A percentile compares a stretch with the other conserved stretches of the same genome.
Evolutionary conservation across 176 grass and related monocot genomes (phyloP).

Genomic region (Urochloa ruziziensis): DNA sequence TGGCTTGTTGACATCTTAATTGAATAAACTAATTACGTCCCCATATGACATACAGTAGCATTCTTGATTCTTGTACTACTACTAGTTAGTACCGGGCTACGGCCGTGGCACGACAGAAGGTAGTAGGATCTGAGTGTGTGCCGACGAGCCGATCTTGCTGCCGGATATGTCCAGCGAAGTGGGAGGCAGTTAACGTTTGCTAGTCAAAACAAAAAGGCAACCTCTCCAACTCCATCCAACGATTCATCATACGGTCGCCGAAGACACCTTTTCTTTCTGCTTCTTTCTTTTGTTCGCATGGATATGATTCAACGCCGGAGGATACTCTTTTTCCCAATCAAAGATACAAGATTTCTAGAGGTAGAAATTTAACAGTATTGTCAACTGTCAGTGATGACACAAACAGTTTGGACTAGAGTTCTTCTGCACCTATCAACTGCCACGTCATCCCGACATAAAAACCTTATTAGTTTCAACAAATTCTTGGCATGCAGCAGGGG

Average conservation of each 20-base stretch:
- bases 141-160: constrained; percentile 17
- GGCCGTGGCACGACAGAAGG: constrained; percentile 11
- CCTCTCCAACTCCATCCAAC: background rate
- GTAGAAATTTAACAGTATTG: background rate
- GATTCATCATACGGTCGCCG: background rate
- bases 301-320: background rate
- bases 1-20: background rate
- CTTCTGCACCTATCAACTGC: background rate
- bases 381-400: background rate
- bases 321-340: background rate
- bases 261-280: background rate
- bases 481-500: background rate
- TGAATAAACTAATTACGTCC: background rate
- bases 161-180: constrained; percentile 21
- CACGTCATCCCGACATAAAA: background rate
- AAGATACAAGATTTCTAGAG: background rate
- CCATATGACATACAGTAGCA: background rate
- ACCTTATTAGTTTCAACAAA: background rate
- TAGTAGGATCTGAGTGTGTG: constrained; percentile 45
- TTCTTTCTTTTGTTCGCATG: background rate
- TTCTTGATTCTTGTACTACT: too few relatives aligned
- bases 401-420: background rate
- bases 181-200: constrained; percentile 12
- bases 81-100: background rate
- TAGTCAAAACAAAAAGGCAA: constrained; percentile 19